Percentiles rank a stretch among this genome's conserved stretches.
phyloP scores from a whole-genome alignment of 495 filamentous ascomycete genomes.

The Lentithecium fluviatile region DNA sequence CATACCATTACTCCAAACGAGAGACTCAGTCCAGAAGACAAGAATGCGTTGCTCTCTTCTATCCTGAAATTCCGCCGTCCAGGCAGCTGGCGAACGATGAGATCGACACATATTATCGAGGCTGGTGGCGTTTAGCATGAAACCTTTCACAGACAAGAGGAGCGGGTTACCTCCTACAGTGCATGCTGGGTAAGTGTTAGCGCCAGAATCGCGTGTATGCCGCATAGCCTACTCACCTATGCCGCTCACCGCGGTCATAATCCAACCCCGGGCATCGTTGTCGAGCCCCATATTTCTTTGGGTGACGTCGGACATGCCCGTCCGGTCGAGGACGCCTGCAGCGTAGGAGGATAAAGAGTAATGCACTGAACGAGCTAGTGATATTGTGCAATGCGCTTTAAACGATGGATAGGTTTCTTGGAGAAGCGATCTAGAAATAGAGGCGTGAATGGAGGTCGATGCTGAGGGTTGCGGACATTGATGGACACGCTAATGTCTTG shows the following conservation, averaged over 20 bases:
- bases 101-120: slow-evolving; percentile 81
- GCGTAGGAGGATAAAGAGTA: too few relatives aligned
- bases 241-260: slow-evolving; percentile 83
- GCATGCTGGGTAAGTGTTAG: slow-evolving; percentile 24
- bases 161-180: slow-evolving; percentile 24
- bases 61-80: slow-evolving; percentile 77
- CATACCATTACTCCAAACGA: slow-evolving; percentile 97
- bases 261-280: slow-evolving; percentile 91
- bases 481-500: too few relatives aligned
- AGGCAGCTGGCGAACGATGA: slow-evolving; percentile 68
- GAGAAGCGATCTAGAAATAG: too few relatives aligned
- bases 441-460: too few relatives aligned
- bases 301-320: slow-evolving; percentile 12
- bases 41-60: slow-evolving; percentile 81
- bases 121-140: slow-evolving; percentile 53
- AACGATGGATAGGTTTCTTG: too few relatives aligned
- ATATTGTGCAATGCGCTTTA: too few relatives aligned
- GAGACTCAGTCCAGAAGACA: slow-evolving; percentile 83
- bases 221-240: slow-evolving; percentile 55
- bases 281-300: slow-evolving; percentile 50
- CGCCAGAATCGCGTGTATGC: neutral
- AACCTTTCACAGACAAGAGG: neutral
- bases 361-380: too few relatives aligned
- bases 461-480: too few relatives aligned
- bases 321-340: too few relatives aligned